phyloP scores from a whole-genome alignment of 2,329 filamentous ascomycete genomes.

The Fusarium robinianum region DNA sequence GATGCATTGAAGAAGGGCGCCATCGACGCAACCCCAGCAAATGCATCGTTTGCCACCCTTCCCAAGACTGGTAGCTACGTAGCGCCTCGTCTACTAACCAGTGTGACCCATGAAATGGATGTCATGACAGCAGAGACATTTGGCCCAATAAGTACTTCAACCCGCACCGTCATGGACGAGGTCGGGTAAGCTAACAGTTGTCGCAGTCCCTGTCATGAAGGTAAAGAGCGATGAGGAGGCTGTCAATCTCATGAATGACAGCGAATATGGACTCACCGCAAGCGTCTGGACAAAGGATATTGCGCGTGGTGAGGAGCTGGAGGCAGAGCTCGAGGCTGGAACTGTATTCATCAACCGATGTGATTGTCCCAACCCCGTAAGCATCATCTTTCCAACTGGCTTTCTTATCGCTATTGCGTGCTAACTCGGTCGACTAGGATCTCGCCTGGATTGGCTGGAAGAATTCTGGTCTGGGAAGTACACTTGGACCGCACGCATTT shows the following conservation, averaged over 20 bases:
- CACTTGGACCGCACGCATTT: conserved; percentile 86
- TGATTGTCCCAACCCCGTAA: conserved; percentile 88
- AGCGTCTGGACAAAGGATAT: conserved; percentile 96
- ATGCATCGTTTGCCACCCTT: conserved; percentile 72
- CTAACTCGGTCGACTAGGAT: conserved; percentile 59
- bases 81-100: conserved; percentile 78
- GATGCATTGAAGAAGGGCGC: conserved; percentile 86
- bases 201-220: conserved; percentile 71
- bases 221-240: conserved; percentile 83
- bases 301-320: conserved; percentile 72
- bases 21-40: conserved; percentile 80
- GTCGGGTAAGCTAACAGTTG: conserved; percentile 7
- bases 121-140: conserved; percentile 97
- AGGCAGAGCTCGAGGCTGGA: conserved; percentile 83
- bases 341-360: conserved; percentile 96
- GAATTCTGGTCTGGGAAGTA: conserved; percentile 90
- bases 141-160: conserved; percentile 50
- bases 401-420: conserved; percentile 6
- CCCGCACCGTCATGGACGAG: not conserved
- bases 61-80: conserved; percentile 86
- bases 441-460: conserved; percentile 98
- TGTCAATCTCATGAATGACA: conserved; percentile 87
- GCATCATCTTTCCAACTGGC: too few relatives aligned
- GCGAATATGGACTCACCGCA: conserved; percentile 91
- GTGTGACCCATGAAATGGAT: conserved; percentile 79